phyloP scores from a whole-genome alignment of 2,329 filamentous ascomycete species.

The Stachybotrys chartarum region DNA sequence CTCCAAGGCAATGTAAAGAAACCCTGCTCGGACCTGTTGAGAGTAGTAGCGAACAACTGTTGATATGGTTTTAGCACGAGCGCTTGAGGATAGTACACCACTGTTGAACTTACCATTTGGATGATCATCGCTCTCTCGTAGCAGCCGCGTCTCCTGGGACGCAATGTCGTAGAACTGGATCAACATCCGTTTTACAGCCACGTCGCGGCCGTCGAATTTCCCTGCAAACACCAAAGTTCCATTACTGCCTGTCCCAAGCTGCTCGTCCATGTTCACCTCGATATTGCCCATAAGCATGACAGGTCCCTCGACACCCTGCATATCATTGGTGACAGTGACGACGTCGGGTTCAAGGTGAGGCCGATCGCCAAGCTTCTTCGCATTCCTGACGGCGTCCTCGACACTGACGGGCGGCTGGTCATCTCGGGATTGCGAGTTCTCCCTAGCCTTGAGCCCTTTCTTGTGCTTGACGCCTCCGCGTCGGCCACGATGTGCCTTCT shows the following conservation, averaged over 20 bases:
- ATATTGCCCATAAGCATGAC: slow-evolving; percentile 57
- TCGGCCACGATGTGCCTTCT: slow-evolving; percentile 63
- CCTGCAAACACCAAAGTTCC: slow-evolving; percentile 95
- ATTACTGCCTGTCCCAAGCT: slow-evolving; percentile 77
- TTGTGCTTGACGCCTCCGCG: slow-evolving; percentile 64
- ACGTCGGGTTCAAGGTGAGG: slow-evolving; percentile 55
- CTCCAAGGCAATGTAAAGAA: slow-evolving; percentile 94
- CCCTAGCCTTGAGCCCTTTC: slow-evolving; percentile 45
- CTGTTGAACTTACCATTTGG: slow-evolving; percentile 57
- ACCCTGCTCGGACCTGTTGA: slow-evolving; percentile 79
- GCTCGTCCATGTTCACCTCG: slow-evolving; percentile 55
- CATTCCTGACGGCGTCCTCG: slow-evolving; percentile 55
- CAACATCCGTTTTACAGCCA: slow-evolving; percentile 95
- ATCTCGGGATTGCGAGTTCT: slow-evolving; percentile 41
- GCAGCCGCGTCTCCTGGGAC: slow-evolving; percentile 81
- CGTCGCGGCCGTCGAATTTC: slow-evolving; percentile 86
- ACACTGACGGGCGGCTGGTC: slow-evolving; percentile 42
- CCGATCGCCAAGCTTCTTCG: slow-evolving; percentile 49
- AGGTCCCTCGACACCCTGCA: slow-evolving; percentile 52
- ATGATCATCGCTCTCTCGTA: slow-evolving; percentile 92
- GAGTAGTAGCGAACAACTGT: slow-evolving; percentile 91
- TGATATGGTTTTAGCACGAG: background rate
- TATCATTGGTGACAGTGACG: slow-evolving; percentile 47
- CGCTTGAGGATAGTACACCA: background rate
- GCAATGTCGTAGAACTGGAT: slow-evolving; percentile 95